Evolutionary conservation across 768 basidiomycete species (phyloP), one percentile per base, ranked within the genome.

Genomic region (Boletus insuetus): DNA sequence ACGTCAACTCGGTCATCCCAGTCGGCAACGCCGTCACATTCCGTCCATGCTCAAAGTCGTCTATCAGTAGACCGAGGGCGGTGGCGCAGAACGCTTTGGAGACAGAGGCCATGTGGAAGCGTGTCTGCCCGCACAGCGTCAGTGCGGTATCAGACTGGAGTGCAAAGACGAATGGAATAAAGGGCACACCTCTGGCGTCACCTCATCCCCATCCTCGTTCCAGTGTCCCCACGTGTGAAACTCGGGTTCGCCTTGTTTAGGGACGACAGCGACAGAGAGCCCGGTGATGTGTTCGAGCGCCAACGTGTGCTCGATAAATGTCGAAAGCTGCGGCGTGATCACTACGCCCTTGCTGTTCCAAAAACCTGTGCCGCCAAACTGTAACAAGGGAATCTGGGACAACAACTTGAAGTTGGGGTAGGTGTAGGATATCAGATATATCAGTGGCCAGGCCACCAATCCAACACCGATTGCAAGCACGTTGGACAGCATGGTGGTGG

Each of bases 11-110:
- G 1, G 51, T 51, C 20, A 76, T 20, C 6, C 60, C 58, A 1
- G 51, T n/a, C 0, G 77, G 77, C 3, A 78, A 67, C 8, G 65
- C 63, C 0, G 75, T 73, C 7, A 59, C 55, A 40, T 76, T 77
- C 24, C 59, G 64, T 3, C 75, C 69, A 13, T 64, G 53, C 14
- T 65, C 66, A 56, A 73, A 77, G 56, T 77, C 77, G 29, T 76
- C 72, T 46, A 78, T 73, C 22, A 79, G 67, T 14, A 79, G 69
- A 5, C 78, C 77, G 1, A 78, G 46, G 2, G 75, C 68, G 0
- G 67, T 70, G 2, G 68, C 63, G 7, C 77, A 62, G 63, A 79
- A 78, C 7, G 74, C 74, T 44, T 78, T 75, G 9, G 74, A 75
- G 26, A 70, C 69, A 0, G 74, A 76, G 2, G 61, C 75, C 38